phyloP scores from a whole-genome alignment of 2,329 filamentous ascomycete genomes.

The Cladophialophora yegresii region DNA sequence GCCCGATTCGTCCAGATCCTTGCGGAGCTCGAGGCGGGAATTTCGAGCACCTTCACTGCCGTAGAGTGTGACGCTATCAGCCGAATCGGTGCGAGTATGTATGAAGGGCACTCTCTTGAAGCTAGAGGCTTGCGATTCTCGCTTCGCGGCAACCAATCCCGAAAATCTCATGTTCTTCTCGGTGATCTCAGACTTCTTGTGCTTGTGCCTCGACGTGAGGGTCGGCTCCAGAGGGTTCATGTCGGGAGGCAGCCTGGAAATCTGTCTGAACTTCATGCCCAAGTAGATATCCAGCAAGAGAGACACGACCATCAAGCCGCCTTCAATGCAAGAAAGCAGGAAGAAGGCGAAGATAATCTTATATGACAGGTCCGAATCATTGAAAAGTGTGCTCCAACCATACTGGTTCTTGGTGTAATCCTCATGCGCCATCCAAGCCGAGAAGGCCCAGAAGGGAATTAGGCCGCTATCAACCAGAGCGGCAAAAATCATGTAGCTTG shows the following conservation, averaged over 20 bases:
- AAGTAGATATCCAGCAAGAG: constrained; percentile 73
- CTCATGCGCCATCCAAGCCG: constrained; percentile 55
- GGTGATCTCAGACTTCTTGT: constrained; percentile 62
- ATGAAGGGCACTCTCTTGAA: constrained; percentile 68
- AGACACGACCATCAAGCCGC: constrained; percentile 69
- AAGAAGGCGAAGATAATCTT: constrained; percentile 68
- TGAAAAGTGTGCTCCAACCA: constrained; percentile 70
- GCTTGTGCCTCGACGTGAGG: constrained; percentile 77
- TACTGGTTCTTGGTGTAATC: constrained; percentile 51
- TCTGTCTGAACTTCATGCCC: constrained; percentile 76
- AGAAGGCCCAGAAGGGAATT: constrained; percentile 65
- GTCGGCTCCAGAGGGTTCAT: constrained; percentile 88
- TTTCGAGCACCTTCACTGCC: constrained; percentile 33
- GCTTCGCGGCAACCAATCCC: constrained; percentile 46
- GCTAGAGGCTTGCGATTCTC: constrained; percentile 31
- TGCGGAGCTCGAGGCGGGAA: constrained; percentile 33
- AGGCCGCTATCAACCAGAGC: constrained; percentile 69
- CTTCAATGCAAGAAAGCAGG: constrained; percentile 65
- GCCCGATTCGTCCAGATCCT: constrained; percentile 31
- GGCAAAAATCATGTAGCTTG: constrained; percentile 87
- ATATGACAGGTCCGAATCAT: constrained; percentile 56
- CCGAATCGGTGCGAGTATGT: constrained; percentile 70
- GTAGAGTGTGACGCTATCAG: constrained; percentile 49
- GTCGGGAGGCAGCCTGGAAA: constrained; percentile 79
- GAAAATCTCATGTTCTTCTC: constrained; percentile 64